phyloP scores from a whole-genome alignment of 371 early-diverging fungal species.

The Sporodiniella umbellata region DNA sequence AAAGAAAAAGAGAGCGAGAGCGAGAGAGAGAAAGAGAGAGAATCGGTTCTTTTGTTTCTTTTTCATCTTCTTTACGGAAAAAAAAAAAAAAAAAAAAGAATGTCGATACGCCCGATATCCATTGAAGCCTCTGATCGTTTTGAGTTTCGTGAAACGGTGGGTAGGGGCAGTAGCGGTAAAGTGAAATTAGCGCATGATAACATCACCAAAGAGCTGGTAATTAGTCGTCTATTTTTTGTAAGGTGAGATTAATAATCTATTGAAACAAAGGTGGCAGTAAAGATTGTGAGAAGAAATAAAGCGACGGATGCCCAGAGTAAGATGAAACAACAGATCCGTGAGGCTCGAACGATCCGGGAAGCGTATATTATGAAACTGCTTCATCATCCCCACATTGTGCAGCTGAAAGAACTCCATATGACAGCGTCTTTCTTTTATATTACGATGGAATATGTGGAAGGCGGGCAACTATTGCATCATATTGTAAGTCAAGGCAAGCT shows the following conservation, averaged over 20 bases:
- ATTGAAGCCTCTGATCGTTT: slow-evolving; percentile 5
- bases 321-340: slow-evolving; percentile 63
- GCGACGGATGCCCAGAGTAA: slow-evolving; percentile 9
- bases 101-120: neutral
- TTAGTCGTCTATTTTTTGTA: neutral
- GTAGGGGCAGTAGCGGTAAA: slow-evolving; percentile 41
- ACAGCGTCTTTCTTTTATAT: slow-evolving; percentile 81
- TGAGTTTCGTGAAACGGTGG: slow-evolving; percentile 18
- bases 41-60: neutral
- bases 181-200: slow-evolving; percentile 40
- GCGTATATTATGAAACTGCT: slow-evolving; percentile 89
- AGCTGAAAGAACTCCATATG: slow-evolving; percentile 78
- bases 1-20: too few species aligned
- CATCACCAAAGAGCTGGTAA: slow-evolving; percentile 39
- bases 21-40: too few species aligned
- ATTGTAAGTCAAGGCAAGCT: slow-evolving; percentile 86
- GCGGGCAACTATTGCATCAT: slow-evolving; percentile 85
- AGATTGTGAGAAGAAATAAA: slow-evolving; percentile 37
- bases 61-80: neutral
- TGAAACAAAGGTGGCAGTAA: slow-evolving; percentile 30
- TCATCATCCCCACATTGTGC: slow-evolving; percentile 86
- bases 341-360: slow-evolving; percentile 88
- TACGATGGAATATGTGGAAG: slow-evolving; percentile 90
- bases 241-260: neutral
- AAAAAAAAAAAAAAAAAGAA: too few species aligned